Conservation (phyloP, 306 rosid species). For the Myrica gale region DNA sequence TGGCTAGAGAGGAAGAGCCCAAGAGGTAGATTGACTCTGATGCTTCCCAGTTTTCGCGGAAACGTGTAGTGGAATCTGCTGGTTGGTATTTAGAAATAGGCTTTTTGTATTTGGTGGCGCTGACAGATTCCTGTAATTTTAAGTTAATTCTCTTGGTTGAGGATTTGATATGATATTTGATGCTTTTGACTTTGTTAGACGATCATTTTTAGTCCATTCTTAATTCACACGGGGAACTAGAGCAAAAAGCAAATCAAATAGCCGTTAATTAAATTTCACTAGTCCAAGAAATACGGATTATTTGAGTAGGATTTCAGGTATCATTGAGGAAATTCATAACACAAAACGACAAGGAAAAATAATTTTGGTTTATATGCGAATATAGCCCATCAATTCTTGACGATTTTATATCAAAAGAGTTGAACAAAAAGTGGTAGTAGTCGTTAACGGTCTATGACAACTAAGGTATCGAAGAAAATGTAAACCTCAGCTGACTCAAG, state of each 20-base stretch:
- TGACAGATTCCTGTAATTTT: neutral
- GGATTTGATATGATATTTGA: neutral
- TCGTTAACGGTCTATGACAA: too few species aligned
- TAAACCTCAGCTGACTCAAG: too few species aligned
- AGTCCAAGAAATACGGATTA: neutral
- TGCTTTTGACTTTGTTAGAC: neutral
- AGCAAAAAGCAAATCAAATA: neutral
- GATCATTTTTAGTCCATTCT: neutral
- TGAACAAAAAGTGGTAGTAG: too few species aligned
- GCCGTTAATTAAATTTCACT: neutral
- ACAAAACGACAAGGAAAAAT: too few species aligned
- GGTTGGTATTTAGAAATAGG: neutral
- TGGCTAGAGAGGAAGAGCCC: slow-evolving; percentile 54
- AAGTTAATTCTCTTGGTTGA: neutral
- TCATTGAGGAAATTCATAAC: too few species aligned
- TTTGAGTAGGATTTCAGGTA: neutral
- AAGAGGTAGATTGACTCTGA: slow-evolving; percentile 27
- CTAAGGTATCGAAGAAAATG: too few species aligned
- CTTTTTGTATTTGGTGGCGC: neutral
- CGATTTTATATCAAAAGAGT: too few species aligned
- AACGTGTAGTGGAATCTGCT: neutral
- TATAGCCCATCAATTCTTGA: too few species aligned
- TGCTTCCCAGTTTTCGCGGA: neutral
- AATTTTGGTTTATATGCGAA: too few species aligned
- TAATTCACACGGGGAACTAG: neutral